Evolutionary conservation across 2,329 filamentous ascomycete genomes (phyloP).

Genomic region (Diaporthe citri): DNA sequence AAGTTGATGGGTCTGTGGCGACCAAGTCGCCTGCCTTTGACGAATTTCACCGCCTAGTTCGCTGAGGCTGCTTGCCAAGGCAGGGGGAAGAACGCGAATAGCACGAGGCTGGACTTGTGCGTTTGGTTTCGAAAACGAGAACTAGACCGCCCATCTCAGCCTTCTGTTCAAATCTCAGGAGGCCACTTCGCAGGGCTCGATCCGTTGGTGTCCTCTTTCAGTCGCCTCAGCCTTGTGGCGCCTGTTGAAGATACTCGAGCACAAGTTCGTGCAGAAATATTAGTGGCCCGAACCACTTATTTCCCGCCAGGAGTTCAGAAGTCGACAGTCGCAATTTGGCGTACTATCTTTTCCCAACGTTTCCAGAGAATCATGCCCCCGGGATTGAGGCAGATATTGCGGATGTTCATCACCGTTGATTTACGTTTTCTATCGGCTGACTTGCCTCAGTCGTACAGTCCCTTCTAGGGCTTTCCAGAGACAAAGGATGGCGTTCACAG

Average conservation of each 20-base stretch:
- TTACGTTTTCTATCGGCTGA: background rate
- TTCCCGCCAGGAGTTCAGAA: background rate
- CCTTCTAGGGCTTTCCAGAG: too few relatives aligned
- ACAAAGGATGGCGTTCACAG: slow-evolving; percentile 4
- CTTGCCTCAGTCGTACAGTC: background rate
- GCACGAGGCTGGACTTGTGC: background rate
- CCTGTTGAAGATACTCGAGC: background rate
- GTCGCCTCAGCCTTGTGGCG: background rate
- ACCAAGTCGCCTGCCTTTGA: background rate
- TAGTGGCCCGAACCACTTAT: background rate
- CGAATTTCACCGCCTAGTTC: background rate
- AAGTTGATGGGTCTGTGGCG: background rate
- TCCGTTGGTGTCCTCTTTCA: background rate
- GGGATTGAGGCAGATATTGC: background rate
- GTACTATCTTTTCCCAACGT: background rate
- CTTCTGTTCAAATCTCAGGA: too few relatives aligned
- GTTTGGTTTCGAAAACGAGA: too few relatives aligned
- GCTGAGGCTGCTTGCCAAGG: background rate
- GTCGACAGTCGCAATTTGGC: too few relatives aligned
- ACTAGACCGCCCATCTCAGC: background rate
- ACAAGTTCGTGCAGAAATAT: background rate
- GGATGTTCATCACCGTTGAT: background rate
- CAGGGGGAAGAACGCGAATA: background rate
- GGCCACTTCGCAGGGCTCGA: background rate
- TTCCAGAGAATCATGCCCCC: background rate